Evolutionary conservation across 225 moss, liverwort and hornwort genomes (phyloP).

Genomic region (Physcomitrium patens): DNA sequence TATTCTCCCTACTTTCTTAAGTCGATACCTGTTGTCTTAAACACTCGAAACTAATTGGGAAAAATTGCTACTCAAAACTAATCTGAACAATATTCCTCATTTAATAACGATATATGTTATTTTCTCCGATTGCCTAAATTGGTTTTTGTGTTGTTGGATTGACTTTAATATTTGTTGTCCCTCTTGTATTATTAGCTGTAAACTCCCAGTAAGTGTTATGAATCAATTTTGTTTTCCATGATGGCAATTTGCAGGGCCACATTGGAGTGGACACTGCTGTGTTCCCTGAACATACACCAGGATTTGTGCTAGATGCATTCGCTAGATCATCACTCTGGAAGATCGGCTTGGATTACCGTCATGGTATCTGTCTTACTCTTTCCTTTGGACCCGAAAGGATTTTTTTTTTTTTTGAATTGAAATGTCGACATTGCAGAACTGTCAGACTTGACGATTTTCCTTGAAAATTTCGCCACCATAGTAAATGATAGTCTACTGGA

Average conservation of each 20-base stretch:
- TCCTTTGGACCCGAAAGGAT: neutral
- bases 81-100: neutral
- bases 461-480: no score
- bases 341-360: slow-evolving; percentile 97
- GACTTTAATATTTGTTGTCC: neutral
- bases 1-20: neutral
- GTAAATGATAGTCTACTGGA: no score
- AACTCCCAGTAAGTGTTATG: neutral
- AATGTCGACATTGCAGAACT: neutral
- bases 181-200: neutral
- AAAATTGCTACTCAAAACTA: neutral
- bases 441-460: no score
- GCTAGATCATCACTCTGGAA: slow-evolving; percentile 94
- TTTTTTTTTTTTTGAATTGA: slow-evolving; percentile 13
- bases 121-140: neutral
- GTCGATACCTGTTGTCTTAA: neutral
- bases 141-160: neutral
- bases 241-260: slow-evolving; percentile 75
- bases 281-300: slow-evolving; percentile 95
- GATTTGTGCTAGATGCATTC: slow-evolving; percentile 95
- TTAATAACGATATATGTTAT: neutral
- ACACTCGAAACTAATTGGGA: neutral
- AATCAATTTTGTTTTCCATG: slow-evolving; percentile 1
- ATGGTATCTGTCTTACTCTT: slow-evolving; percentile 53
- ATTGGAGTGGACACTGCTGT: slow-evolving; percentile 91